Base-by-base conservation (phyloP, 148 eudicot species). In the Silene latifolia region DNA sequence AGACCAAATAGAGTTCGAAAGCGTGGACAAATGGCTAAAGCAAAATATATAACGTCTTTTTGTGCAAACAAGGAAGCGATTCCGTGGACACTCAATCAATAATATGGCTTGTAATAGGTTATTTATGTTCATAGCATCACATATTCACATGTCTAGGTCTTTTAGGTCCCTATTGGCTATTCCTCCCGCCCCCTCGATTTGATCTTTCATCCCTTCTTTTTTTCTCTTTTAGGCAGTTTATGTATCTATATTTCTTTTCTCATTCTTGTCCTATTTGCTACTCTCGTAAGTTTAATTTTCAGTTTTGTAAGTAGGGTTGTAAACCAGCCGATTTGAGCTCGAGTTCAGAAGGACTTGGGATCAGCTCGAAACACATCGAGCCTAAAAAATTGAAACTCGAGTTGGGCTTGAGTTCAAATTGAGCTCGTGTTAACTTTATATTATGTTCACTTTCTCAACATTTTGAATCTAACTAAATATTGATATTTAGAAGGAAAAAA, bases 1-100 rank as follows among this genome's bases (percentile, higher is more conserved):
- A 76, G 53, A 54, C 42, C 67, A 67, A 67, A 67, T 1, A 14
- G 42, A 46, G 71, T 20, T 25, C 4, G 80, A 39, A 78, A 20
- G 76, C 76, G 76, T 78, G 64, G 76, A 32, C n/a, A 78, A 56
- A n/a, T 0, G 15, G 58, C 27, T n/a, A 78, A 66, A 72, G 66
- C 67, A 5, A 58, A 60, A 8, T 20, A 23, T 32, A 24, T 57
- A 60, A 25, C 77, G 73, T 60, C 1, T 61, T n/a, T 67, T 73
- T 72, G 56, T 66, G 61, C 13, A 3, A 73, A 19, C 77, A 67
- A 0, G 29, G n/a, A 46, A 35, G 61, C 48, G 81, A 73, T 73
- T 57, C 77, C 61, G 15, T 73, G 53, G 44, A 60, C 73, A 59
- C 68, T 58, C 10, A 51, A 51, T 0, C 56, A 13, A 51, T 51